These are phyloP conservation scores for Botrytis fabae DNA, from an alignment of 2,329 filamentous ascomycete species.

Conservation along the genomic window DNA sequence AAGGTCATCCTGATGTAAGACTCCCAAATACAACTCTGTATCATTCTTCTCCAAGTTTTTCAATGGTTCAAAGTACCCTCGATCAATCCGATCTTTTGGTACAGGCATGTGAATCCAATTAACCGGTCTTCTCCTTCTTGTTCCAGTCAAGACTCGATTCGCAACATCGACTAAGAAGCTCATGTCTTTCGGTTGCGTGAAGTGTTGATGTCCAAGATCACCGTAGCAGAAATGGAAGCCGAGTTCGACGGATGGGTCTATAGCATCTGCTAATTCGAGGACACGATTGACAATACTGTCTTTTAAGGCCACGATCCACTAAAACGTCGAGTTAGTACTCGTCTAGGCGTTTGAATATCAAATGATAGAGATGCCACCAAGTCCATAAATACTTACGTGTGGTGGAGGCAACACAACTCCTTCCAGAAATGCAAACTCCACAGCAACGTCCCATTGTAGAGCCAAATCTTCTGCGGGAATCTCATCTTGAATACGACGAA, in stretches of 20 bases:
- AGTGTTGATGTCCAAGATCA: conserved; percentile 47
- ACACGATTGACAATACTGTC: conserved; percentile 43
- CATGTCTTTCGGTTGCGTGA: conserved; percentile 44
- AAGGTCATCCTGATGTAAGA: conserved; percentile 45
- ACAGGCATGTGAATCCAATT: conserved; percentile 49
- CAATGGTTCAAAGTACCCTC: conserved; percentile 45
- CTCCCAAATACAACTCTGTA: conserved; percentile 45
- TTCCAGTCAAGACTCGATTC: conserved; percentile 37
- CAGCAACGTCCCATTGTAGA: conserved; percentile 40
- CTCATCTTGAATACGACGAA: conserved; percentile 35
- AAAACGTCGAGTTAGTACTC: neutral
- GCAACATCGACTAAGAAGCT: conserved; percentile 43
- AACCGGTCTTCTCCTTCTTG: conserved; percentile 39
- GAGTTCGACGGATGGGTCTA: conserved; percentile 44
- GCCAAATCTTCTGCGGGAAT: conserved; percentile 41
- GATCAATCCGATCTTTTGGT: conserved; percentile 43
- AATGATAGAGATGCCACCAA: neutral
- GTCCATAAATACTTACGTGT: conserved; percentile 2
- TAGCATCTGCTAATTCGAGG: conserved; percentile 37
- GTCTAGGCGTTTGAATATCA: neutral
- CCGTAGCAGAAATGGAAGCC: conserved; percentile 52
- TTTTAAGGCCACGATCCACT: conserved; percentile 33
- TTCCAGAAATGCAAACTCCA: conserved; percentile 38
- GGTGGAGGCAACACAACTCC: conserved; percentile 8
- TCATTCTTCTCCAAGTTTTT: conserved; percentile 38